Evolutionary conservation across 106 monocot genomes (phyloP).

Genomic region (Platanthera zijinensis): DNA sequence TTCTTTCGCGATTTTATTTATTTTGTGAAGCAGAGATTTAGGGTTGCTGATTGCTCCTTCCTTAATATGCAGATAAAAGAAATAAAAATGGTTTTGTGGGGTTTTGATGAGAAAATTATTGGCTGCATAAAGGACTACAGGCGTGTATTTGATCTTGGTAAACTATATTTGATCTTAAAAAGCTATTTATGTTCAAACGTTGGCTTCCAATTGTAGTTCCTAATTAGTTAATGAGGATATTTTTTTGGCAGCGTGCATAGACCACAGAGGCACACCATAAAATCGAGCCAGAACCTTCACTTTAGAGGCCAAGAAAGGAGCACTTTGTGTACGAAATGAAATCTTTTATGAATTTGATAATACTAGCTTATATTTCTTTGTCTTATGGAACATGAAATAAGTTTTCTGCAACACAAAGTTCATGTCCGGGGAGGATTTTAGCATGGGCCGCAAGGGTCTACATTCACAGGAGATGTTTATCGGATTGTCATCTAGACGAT

Average conservation of each 20-base stretch:
- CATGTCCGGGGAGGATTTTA: not conserved
- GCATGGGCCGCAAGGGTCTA: too few species aligned
- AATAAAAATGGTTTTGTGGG: conserved; percentile 71
- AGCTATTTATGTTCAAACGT: not conserved
- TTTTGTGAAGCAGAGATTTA: not conserved
- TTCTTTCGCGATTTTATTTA: too few species aligned
- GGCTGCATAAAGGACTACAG: conserved; percentile 72
- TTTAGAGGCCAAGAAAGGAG: conserved; percentile 66
- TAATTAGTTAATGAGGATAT: not conserved
- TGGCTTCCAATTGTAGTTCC: not conserved
- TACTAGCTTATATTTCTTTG: not conserved
- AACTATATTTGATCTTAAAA: not conserved
- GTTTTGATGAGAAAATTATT: conserved; percentile 69
- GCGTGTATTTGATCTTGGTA: conserved; percentile 77
- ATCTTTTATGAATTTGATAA: not conserved
- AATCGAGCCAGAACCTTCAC: conserved; percentile 92
- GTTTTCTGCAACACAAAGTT: not conserved
- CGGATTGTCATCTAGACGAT: too few species aligned
- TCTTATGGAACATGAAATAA: not conserved
- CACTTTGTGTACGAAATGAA: conserved; percentile 59
- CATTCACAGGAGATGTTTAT: too few species aligned
- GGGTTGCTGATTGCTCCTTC: not conserved
- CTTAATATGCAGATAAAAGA: not conserved
- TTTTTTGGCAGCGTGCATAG: conserved; percentile 68
- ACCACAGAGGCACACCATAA: conserved; percentile 92